Evolutionary conservation across 2,329 filamentous ascomycete genomes (phyloP), one percentile per base, ranked within the genome.

Genomic region (Ampelomyces quisqualis): DNA sequence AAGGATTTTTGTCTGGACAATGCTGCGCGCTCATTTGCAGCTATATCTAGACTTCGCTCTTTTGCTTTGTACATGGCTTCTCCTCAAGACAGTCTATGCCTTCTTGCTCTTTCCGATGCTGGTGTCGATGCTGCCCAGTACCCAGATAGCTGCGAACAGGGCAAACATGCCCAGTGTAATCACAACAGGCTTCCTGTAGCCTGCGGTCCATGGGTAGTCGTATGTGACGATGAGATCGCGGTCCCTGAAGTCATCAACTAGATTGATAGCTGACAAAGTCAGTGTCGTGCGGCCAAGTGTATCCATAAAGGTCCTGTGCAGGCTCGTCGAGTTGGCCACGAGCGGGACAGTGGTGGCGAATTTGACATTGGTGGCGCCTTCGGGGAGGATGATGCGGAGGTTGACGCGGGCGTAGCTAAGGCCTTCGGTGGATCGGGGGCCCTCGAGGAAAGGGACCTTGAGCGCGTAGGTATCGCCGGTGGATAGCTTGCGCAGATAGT

Each of bases 221-320:
- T 98, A 98, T 2, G 86, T 85, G 38, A 97, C 86, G 56, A 95
- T 75, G 15, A 97, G 70, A 51, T 93, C 84, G 21, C 87, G 83
- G 60, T 90, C 89, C 38, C 90, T 80, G 61, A 90, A 81, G 55
- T 97, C 93, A 57, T 98, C 93, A 1, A 94, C 88, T 37, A 97
- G 74, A 67, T 96, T 97, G 56, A 83, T 78, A 6, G 89, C 88
- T 47, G 85, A 86, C 60, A 98, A 77, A 35, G 79, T 84, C 46
- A 98, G 77, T 0, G 84, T 80, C 0, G 91, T 94, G 50, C 93
- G 87, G 47, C 93, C 93, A 21, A 91, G 60, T 0, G 93, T 97
- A 70, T 98, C 93, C 73, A 98, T 86, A 71, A 90, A 98, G 0
- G 90, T 96, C 69, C 84, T 85, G 72, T 93, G 81, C n/a, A 85